Evolutionary conservation across 306 rosid species (phyloP), one percentile per base, ranked within the genome.

Genomic region (Argentina anserina): DNA sequence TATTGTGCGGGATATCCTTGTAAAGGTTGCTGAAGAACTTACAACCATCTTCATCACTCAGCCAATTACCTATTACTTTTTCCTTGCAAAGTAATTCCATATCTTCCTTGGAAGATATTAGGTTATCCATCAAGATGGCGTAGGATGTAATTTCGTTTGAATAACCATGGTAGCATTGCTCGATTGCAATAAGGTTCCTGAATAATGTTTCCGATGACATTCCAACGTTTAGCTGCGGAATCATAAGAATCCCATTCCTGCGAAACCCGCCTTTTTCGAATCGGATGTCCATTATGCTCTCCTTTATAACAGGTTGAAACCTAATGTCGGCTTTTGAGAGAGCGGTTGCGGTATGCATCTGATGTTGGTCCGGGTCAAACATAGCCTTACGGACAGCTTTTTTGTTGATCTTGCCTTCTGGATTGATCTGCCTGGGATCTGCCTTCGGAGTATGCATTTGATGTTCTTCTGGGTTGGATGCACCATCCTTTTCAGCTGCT

Each of bases 131-230:
- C 2, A 75, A 52, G 6, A 75, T 15, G 1, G 53, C 77, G 10
- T 75, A 80, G 2, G 80, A 75, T 15, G 84, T 71, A 23, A 80
- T 64, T 3, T 47, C 50, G 0, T 39, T 26, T 1, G 64, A 50
- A 29, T 46, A 71, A 9, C 65, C 29, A 8, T 49, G 78, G 20
- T 46, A 49, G 34, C 81, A 72, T 46, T 76, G 78, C 73, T 69
- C 46, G 17, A 69, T 33, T 25, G 47, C 73, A 36, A 69, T 47
- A 2, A 69, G 73, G 33, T 69, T 81, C 74, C 75, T 13, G 10
- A 81, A 60, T 1, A 60, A 4, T 0, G 78, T 21, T 15, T 81
- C 72, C 0, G 72, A 72, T 2, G 28, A 45, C 55, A 76, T 70
- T 1, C 78, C 68, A 2, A 81, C 64, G 21, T 28, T 3, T 5